phyloP scores from a whole-genome alignment of 805 yeast species.

The Wickerhamomyces xylosicus region DNA sequence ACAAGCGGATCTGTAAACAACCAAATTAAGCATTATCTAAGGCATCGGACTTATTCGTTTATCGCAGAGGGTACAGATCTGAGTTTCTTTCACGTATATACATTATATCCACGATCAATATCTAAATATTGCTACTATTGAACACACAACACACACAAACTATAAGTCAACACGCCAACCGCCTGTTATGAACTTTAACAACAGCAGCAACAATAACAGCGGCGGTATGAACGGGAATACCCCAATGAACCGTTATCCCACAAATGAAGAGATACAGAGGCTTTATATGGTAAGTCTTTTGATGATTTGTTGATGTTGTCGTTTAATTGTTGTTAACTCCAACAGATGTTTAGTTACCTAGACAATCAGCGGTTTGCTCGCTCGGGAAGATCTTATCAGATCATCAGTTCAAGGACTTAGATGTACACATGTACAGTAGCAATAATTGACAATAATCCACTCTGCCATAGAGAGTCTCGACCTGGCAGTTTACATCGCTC shows the following conservation, averaged over 20 bases:
- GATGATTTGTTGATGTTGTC: too few relatives aligned
- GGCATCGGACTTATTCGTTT: background rate
- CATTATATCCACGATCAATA: constrained; percentile 2
- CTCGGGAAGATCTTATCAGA: constrained; percentile 1
- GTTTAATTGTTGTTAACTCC: too few relatives aligned
- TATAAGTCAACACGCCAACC: constrained; percentile 1
- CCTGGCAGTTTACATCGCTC: too few relatives aligned
- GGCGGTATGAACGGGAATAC: background rate
- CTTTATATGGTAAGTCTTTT: constrained; percentile 15
- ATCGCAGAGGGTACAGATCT: background rate
- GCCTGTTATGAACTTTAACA: background rate
- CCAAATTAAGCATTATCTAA: background rate
- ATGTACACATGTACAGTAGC: too few relatives aligned
- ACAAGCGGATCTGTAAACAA: background rate
- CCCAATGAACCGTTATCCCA: constrained; percentile 9
- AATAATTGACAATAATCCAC: too few relatives aligned
- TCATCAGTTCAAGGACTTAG: too few relatives aligned
- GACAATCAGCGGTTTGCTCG: background rate
- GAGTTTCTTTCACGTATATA: background rate
- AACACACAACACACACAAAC: constrained; percentile 4
- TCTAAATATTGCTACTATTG: constrained; percentile 1
- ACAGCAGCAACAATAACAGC: constrained; percentile 1
- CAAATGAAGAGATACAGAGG: constrained; percentile 20
- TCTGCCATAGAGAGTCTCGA: too few relatives aligned
- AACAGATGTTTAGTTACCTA: background rate